Evolutionary conservation across 2,329 filamentous ascomycete genomes (phyloP).

Genomic region (Chlorencoelia australis): DNA sequence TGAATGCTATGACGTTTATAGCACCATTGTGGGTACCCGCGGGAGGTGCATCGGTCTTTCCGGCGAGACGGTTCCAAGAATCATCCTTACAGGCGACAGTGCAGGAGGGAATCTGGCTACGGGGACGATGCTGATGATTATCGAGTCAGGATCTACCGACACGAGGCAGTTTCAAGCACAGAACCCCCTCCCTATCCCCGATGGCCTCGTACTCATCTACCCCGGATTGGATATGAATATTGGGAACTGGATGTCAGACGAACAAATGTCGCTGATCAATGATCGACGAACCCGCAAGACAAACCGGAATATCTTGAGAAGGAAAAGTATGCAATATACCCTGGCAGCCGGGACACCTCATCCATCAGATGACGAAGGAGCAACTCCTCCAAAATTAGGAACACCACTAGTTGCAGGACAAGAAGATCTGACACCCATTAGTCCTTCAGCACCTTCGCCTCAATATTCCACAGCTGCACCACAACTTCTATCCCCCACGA

Average conservation of each 20-base stretch:
- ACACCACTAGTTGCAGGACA: slow-evolving; percentile 7
- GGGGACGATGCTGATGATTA: slow-evolving; percentile 76
- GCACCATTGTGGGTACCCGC: slow-evolving; percentile 59
- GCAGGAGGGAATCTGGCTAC: slow-evolving; percentile 75
- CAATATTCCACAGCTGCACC: slow-evolving; percentile 17
- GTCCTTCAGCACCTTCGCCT: slow-evolving; percentile 1
- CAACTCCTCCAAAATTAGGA: slow-evolving; percentile 27
- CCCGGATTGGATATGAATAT: slow-evolving; percentile 94
- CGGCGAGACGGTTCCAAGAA: slow-evolving; percentile 52
- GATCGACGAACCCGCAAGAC: slow-evolving; percentile 69
- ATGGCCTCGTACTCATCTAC: slow-evolving; percentile 78
- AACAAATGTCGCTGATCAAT: slow-evolving; percentile 90
- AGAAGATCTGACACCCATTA: not conserved
- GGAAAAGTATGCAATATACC: slow-evolving; percentile 84
- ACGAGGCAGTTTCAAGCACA: slow-evolving; percentile 46
- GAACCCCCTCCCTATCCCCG: slow-evolving; percentile 58
- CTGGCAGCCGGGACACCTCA: slow-evolving; percentile 75
- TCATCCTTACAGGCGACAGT: slow-evolving; percentile 70
- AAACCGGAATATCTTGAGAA: slow-evolving; percentile 66
- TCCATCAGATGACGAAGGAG: slow-evolving; percentile 62
- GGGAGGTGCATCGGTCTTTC: slow-evolving; percentile 68
- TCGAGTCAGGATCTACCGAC: slow-evolving; percentile 58
- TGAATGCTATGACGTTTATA: slow-evolving; percentile 80
- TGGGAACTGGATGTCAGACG: slow-evolving; percentile 97
- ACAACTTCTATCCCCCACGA: slow-evolving; percentile 14